These are phyloP conservation scores for Sphagnum fallax DNA, from an alignment of 228 moss, liverwort and hornwort genomes.

Conservation along the genomic window DNA sequence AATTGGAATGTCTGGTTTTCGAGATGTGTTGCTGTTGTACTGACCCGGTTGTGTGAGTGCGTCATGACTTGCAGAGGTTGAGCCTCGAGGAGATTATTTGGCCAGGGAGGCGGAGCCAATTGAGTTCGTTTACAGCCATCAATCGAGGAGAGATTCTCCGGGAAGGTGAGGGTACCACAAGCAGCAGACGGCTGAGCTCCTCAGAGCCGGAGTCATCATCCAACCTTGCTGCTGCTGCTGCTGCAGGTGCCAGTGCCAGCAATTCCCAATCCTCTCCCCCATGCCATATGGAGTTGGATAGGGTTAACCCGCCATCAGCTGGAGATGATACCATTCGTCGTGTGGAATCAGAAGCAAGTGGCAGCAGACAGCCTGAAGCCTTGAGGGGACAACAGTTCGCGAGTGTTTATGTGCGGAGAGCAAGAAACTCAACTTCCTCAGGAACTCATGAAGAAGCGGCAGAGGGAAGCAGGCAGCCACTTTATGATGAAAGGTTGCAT, in stretches of 20 bases:
- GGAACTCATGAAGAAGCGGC: constrained; percentile 21
- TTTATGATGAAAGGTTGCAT: constrained; percentile 48
- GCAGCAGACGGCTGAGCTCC: constrained; percentile 14
- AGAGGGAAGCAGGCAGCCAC: constrained; percentile 28
- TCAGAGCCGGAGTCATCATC: constrained; percentile 5
- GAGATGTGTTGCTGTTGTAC: no score
- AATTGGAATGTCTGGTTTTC: no score
- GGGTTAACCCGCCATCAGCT: not conserved
- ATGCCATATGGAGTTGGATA: constrained; percentile 7
- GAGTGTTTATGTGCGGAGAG: constrained; percentile 4
- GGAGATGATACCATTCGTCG: constrained; percentile 1
- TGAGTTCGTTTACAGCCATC: constrained; percentile 18
- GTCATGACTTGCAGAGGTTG: constrained; percentile 12
- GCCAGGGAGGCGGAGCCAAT: constrained; percentile 20
- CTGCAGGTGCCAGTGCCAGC: constrained; percentile 12
- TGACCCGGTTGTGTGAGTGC: no score
- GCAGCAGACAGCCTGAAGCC: constrained; percentile 19
- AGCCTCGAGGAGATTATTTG: constrained; percentile 22
- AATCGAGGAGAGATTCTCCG: constrained; percentile 17
- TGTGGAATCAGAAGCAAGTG: constrained; percentile 13
- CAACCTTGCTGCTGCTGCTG: no score
- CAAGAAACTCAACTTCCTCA: constrained; percentile 8
- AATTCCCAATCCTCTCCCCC: not conserved
- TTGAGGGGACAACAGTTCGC: constrained; percentile 6
- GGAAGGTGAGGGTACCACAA: constrained; percentile 9